phyloP scores from a whole-genome alignment of 495 filamentous ascomycete genomes.

The Cercophora sp. region DNA sequence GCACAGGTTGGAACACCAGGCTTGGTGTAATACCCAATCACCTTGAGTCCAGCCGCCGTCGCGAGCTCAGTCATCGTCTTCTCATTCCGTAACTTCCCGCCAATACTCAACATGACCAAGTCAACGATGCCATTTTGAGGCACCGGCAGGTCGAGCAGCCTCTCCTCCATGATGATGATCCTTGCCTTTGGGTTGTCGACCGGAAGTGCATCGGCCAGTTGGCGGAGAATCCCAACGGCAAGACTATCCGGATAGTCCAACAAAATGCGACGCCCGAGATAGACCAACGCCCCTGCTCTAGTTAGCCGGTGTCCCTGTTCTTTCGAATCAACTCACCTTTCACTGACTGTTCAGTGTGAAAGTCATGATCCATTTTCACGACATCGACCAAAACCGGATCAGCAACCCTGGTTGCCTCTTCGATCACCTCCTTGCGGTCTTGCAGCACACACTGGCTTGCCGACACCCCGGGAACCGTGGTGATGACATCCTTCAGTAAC shows the following conservation, averaged over 20 bases:
- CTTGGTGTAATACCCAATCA: slow-evolving; percentile 19
- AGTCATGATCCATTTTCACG: slow-evolving; percentile 36
- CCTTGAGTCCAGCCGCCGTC: slow-evolving; percentile 17
- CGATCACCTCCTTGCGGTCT: slow-evolving; percentile 41
- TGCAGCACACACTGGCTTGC: slow-evolving; percentile 40
- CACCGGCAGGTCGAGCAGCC: slow-evolving; percentile 16
- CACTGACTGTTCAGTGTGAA: slow-evolving; percentile 40
- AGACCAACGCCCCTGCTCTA: slow-evolving; percentile 41
- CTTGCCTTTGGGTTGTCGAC: slow-evolving; percentile 18
- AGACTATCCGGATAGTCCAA: slow-evolving; percentile 48
- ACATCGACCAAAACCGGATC: slow-evolving; percentile 24
- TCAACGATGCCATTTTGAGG: slow-evolving; percentile 27
- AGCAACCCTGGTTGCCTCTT: slow-evolving; percentile 18
- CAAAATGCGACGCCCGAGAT: slow-evolving; percentile 48
- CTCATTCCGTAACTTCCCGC: slow-evolving; percentile 29
- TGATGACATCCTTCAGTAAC: slow-evolving; percentile 35
- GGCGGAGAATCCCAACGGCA: slow-evolving; percentile 34
- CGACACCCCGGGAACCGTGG: slow-evolving; percentile 25
- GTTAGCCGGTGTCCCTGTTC: neutral
- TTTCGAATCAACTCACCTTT: too few relatives aligned
- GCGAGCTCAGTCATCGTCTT: slow-evolving; percentile 18
- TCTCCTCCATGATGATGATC: slow-evolving; percentile 29
- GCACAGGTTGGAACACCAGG: slow-evolving; percentile 15
- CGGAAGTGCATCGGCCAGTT: slow-evolving; percentile 37
- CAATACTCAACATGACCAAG: slow-evolving; percentile 29